A percentile compares a stretch with the other conserved stretches of the same genome.
phyloP scores from a whole-genome alignment of 768 basidiomycete genomes.

The Pleurotus sapidus region DNA sequence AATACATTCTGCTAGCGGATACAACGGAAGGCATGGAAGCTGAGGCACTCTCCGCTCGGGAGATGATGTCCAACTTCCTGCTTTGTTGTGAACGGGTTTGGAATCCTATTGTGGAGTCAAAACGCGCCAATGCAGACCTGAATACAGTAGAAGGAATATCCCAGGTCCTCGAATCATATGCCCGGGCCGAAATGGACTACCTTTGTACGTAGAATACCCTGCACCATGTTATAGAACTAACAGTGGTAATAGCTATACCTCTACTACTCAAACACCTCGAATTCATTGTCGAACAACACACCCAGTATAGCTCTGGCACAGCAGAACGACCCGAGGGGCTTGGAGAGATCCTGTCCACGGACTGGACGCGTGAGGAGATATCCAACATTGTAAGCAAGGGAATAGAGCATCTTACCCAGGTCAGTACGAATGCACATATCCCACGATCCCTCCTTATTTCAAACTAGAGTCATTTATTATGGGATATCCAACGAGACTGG shows the following conservation, averaged over 20 bases:
- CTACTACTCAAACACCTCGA: constrained; percentile 67
- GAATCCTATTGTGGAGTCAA: constrained; percentile 63
- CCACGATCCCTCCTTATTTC: background rate
- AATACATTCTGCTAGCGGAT: constrained; percentile 63
- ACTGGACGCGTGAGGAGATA: constrained; percentile 61
- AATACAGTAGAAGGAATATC: constrained; percentile 49
- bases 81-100: constrained; percentile 72
- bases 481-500: constrained; percentile 75
- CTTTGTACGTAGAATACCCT: constrained; percentile 54
- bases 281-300: constrained; percentile 47
- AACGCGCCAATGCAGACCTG: constrained; percentile 45
- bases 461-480: constrained; percentile 64
- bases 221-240: constrained; percentile 1
- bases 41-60: constrained; percentile 58
- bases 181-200: constrained; percentile 72
- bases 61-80: constrained; percentile 61
- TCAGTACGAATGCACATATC: constrained; percentile 19
- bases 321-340: constrained; percentile 44
- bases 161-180: constrained; percentile 59
- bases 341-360: constrained; percentile 55
- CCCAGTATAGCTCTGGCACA: constrained; percentile 36
- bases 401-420: constrained; percentile 61
- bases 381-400: constrained; percentile 54
- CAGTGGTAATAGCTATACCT: constrained; percentile 57
- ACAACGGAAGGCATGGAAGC: constrained; percentile 54